Evolutionary conservation across 2,329 filamentous ascomycete species (phyloP).

Genomic region (Diaporthe caulivora): DNA sequence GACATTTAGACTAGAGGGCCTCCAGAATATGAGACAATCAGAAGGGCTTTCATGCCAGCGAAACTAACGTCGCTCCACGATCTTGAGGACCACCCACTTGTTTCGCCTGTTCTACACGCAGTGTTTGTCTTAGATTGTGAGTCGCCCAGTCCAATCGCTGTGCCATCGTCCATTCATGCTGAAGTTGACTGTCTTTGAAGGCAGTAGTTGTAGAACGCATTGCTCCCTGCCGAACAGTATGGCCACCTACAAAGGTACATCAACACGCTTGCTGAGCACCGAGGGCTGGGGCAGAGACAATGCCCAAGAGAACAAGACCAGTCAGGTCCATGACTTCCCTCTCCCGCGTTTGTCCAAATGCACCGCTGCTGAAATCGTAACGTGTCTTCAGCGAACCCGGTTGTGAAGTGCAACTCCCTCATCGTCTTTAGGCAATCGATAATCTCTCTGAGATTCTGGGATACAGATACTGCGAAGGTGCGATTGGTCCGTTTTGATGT

Average conservation of each 20-base stretch:
- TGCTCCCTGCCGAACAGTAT: neutral
- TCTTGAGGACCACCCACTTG: neutral
- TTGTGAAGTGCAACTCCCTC: neutral
- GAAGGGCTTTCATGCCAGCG: neutral
- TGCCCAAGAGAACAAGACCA: neutral
- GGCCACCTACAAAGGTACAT: neutral
- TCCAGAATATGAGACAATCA: neutral
- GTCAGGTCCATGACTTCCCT: neutral
- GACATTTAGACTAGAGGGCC: constrained; percentile 1
- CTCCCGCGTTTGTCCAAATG: neutral
- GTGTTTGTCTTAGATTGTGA: too few relatives aligned
- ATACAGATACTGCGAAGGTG: neutral
- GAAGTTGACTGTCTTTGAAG: neutral
- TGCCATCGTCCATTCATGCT: neutral
- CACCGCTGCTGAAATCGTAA: neutral
- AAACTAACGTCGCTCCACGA: neutral
- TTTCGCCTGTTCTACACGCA: neutral
- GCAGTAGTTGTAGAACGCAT: neutral
- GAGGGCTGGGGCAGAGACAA: too few relatives aligned
- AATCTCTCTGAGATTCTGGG: too few relatives aligned
- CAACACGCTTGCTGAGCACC: neutral
- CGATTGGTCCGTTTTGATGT: neutral
- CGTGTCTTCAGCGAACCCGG: neutral
- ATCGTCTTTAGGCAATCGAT: neutral
- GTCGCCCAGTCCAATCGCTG: neutral